These are phyloP conservation scores for Malus hybrid DNA, from an alignment of 331 rosid genomes.

Conservation along the genomic window DNA sequence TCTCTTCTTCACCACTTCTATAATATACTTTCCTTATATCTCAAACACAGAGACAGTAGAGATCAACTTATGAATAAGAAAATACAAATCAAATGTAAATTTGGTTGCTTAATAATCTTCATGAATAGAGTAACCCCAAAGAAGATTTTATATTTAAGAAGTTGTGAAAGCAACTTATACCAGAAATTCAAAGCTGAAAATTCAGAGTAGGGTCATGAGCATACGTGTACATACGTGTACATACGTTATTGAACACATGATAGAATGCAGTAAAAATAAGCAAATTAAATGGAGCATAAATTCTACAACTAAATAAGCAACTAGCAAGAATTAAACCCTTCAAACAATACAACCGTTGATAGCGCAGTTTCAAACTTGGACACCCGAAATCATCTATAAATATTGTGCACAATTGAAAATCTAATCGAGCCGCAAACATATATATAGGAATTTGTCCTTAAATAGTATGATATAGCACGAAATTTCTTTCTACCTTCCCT, in stretches of 20 bases:
- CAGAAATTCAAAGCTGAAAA: neutral
- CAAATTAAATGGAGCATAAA: neutral
- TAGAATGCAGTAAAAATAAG: neutral
- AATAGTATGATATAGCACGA: neutral
- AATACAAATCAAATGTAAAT: neutral
- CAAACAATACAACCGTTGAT: neutral
- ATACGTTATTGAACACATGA: neutral
- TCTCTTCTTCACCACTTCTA: neutral
- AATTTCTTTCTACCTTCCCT: slow-evolving; percentile 9
- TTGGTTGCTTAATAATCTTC: neutral
- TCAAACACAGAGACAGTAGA: neutral
- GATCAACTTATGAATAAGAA: neutral
- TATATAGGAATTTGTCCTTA: neutral
- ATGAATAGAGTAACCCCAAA: neutral
- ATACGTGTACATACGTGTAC: neutral
- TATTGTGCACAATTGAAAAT: neutral
- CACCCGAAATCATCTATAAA: neutral
- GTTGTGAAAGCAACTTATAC: neutral
- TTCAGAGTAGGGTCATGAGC: neutral
- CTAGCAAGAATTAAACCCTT: neutral
- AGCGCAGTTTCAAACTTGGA: neutral
- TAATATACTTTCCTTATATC: too few relatives aligned
- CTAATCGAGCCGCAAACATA: neutral
- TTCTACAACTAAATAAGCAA: too few relatives aligned
- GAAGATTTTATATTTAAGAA: too few relatives aligned